These are phyloP conservation scores for Luffa aegyptiaca DNA, from an alignment of 306 rosid species.

Conservation along the genomic window DNA sequence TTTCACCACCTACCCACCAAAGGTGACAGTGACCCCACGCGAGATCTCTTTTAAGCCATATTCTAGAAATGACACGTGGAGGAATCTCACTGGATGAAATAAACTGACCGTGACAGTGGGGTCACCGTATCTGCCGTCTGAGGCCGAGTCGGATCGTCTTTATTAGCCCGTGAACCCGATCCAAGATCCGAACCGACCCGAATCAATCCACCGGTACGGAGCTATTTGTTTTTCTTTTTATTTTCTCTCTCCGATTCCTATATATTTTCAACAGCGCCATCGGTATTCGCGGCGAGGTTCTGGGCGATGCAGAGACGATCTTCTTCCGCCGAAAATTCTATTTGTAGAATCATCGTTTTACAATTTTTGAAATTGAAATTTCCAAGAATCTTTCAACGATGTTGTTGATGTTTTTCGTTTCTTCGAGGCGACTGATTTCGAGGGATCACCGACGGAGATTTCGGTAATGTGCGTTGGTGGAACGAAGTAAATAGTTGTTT, in stretches of 20 bases:
- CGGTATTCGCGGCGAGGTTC: constrained; percentile 7
- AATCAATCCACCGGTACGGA: neutral
- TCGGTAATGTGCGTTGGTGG: neutral
- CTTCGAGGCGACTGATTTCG: neutral
- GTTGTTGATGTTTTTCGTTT: neutral
- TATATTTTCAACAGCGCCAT: constrained; percentile 2
- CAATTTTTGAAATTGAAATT: neutral
- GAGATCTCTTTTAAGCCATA: neutral
- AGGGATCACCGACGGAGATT: neutral
- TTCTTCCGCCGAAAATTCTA: constrained; percentile 11
- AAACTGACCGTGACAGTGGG: neutral
- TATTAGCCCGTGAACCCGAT: neutral
- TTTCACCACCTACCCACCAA: neutral
- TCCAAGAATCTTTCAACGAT: neutral
- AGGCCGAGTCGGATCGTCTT: neutral
- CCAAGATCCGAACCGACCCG: neutral
- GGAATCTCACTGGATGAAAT: neutral
- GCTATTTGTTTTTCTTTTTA: neutral
- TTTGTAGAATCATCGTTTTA: neutral
- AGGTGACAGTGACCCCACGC: neutral
- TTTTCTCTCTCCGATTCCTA: neutral
- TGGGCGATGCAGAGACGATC: neutral
- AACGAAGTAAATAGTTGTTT: neutral
- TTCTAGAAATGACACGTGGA: neutral
- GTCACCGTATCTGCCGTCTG: neutral